Base-by-base conservation (phyloP, 2,329 filamentous ascomycete genomes). In the Corynespora cassiicola region DNA sequence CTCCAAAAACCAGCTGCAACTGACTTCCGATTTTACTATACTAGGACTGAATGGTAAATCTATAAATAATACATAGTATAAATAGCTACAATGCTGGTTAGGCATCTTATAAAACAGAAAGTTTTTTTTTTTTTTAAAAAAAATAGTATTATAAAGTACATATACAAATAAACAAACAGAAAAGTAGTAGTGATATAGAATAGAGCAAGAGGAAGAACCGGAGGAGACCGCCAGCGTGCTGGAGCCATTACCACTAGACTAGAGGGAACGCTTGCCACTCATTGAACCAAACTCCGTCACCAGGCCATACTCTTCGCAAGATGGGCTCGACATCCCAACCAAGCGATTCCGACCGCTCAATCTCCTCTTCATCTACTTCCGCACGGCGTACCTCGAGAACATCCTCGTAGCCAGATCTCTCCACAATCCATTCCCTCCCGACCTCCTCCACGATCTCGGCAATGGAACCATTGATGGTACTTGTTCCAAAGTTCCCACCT, bases 21-120 rank as follows among this genome's bases (percentile, higher is more conserved):
- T n/a, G n/a, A n/a, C n/a, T n/a, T n/a, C n/a, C n/a, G n/a, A n/a
- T n/a, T n/a, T n/a, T n/a, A n/a, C n/a, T n/a, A n/a, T n/a, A n/a
- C n/a, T n/a, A n/a, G n/a, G n/a, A n/a, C n/a, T n/a, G n/a, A n/a
- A n/a, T n/a, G n/a, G n/a, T n/a, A n/a, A n/a, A n/a, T n/a, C n/a
- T n/a, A n/a, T n/a, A n/a, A n/a, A n/a, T n/a, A n/a, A 58, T 11
- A 52, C 54, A 44, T 62, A 63, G 28, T 62, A 59, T 14, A 54
- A 54, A 16, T 53, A 65, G 2, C 52, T 61, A 21, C 74, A 72
- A 10, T n/a, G 5, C 68, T 71, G 1, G 68, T 35, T 27, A 35
- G 22, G 31, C 9, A 11, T 34, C 21, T 22, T 7, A 3, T 25
- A 16, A 9, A 17, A 23, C 29, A n/a, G 25, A 17, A 16, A 22